Evolutionary conservation across 176 grass and related monocot species (phyloP), one percentile per base, ranked within the genome.

Genomic region (Tuctoria greenei): DNA sequence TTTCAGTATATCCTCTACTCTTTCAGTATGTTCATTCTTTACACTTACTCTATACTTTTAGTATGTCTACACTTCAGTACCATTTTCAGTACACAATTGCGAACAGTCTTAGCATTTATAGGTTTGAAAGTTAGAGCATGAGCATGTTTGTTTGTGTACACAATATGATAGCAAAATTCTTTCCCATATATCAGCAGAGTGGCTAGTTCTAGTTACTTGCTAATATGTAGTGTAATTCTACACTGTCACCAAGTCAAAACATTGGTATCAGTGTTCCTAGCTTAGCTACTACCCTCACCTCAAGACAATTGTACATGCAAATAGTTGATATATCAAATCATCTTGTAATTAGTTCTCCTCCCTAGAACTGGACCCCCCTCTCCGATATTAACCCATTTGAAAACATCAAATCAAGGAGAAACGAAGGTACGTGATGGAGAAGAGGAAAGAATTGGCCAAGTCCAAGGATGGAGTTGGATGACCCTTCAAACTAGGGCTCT

Each of bases 311-410:
- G 85, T 79, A 62, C 36, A 37, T 74, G 69, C 71, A 74, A 71
- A 88, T 79, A 70, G 44, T 16, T 58, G 10, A 58, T 73, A 36
- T 61, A 69, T 79, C 69, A 83, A 75, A 83, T 67, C 80, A 72
- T 21, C 43, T 5, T 56, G 70, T 79, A 84, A 46, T 74, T 79
- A 83, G 49, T 75, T 64, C 26, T 84, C 81, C 26, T 84, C 81
- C 86, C 86, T 84, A 88, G 86, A 80, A 84, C 62, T 88, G 86
- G 86, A 79, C 80, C 86, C 75, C 79, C 51, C 42, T 31, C 79
- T 42, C 42, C 1, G 28, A 58, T 42, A 7, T 51, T 14, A 66
- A 16, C 75, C n/a, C 28, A 18, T 59, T 88, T 64, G 38, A 75
- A 74, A 84, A 84, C 64, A 56, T 75, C 86, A 75, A 79, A 80